A percentile compares a stretch with the other conserved stretches of the same genome.
Evolutionary conservation across 169 alveolate species (phyloP).

Genomic region (Pseudocohnilembus persalinus): DNA sequence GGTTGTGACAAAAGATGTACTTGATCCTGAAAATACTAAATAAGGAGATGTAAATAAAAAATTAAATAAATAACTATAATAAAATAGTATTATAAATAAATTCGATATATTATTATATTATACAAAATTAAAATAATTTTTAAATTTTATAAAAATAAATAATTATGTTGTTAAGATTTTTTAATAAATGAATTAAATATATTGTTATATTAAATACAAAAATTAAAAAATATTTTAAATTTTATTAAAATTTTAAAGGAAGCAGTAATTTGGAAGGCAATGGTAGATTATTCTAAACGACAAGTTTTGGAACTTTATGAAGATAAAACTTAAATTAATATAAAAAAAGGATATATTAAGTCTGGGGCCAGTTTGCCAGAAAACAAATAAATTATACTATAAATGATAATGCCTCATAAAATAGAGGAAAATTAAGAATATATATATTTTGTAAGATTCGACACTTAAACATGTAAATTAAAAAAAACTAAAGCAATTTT

Average conservation of each 20-base stretch:
- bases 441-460: constrained; percentile 23
- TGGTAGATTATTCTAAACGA: not conserved
- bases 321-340: not conserved
- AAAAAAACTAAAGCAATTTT: not conserved
- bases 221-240: too few relatives aligned
- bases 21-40: too few relatives aligned
- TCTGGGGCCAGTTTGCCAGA: not conserved
- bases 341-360: not conserved
- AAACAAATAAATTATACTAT: constrained; percentile 2
- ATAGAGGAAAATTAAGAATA: not conserved
- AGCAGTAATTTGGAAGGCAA: not conserved
- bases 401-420: constrained; percentile 13
- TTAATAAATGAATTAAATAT: too few relatives aligned
- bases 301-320: not conserved
- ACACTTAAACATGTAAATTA: not conserved
- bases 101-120: too few relatives aligned
- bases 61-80: too few relatives aligned
- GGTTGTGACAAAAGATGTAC: too few relatives aligned
- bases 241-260: not conserved
- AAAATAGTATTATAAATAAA: too few relatives aligned
- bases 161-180: too few relatives aligned
- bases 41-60: too few relatives aligned
- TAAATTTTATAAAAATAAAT: too few relatives aligned
- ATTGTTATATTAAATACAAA: too few relatives aligned
- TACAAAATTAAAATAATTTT: too few relatives aligned